Base-by-base conservation (phyloP, 495 filamentous ascomycete species). In the Bathelium albidoporum region DNA sequence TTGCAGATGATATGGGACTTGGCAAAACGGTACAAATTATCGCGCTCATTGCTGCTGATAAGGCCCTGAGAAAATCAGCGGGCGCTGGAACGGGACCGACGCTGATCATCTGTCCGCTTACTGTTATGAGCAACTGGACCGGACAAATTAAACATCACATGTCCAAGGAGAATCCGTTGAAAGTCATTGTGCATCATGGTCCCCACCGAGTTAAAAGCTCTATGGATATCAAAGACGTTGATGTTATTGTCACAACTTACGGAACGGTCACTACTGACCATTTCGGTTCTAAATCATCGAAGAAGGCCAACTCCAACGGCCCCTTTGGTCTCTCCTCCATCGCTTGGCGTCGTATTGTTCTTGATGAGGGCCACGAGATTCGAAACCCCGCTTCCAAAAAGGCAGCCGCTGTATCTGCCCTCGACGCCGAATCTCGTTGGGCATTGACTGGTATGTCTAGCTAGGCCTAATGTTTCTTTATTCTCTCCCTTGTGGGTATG, bases 1-100 rank as follows among this genome's bases (percentile, higher is more conserved):
- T 96, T 14, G 90, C 90, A 28, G 92, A 97, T 72, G 92, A 97
- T 66, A 97, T 97, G 92, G 92, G 92, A 2, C 77, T 97, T 5
- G 92, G 92, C 16, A 97, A 97, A 74, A 97, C 92, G 0, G 79
- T 97, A 7, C 89, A 96, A 72, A 83, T 90, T 43, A 94, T 96
- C 62, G 87, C 89, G 59, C 71, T 95, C 32, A 88, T 97, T 45
- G 73, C 91, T 65, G 81, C 86, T 7, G 84, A 88, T 59, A 62
- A 66, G 36, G 58, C 58, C 11, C 32, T 61, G 22, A 65, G 63
- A 20, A 62, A 44, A 52, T 52, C 63, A 22, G 58, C 66, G 16
- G 53, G 63, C 65, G 69, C 78, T 0, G 71, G 76, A 12, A 64
- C 64, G 0, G 83, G 82, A 16, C 78, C 81, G 24, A 94, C 91